phyloP scores from a whole-genome alignment of 331 rosid genomes.

The Quercus phellos region DNA sequence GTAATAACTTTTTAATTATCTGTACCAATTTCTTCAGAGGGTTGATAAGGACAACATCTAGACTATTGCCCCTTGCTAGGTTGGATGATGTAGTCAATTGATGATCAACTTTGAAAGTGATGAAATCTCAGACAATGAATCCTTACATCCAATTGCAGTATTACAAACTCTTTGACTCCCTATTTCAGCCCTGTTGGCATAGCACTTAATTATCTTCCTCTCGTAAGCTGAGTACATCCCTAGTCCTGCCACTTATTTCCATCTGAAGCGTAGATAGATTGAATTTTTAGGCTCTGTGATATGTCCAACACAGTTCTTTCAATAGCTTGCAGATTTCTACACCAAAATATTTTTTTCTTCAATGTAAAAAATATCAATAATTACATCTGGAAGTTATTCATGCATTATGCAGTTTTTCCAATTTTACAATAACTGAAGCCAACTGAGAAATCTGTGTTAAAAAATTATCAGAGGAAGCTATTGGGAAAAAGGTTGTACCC shows the following conservation, averaged over 20 bases:
- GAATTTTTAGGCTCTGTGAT: background rate
- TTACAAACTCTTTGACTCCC: background rate
- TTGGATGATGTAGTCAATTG: background rate
- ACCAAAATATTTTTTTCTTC: background rate
- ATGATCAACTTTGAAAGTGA: background rate
- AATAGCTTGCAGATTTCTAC: background rate
- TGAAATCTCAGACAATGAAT: background rate
- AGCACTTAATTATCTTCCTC: background rate
- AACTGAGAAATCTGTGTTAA: background rate
- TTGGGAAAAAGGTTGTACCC: background rate
- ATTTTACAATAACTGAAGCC: background rate
- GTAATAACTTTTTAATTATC: background rate
- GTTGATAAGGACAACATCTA: background rate
- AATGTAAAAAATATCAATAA: background rate
- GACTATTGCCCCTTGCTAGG: background rate
- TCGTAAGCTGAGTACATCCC: background rate
- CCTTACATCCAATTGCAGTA: too few species aligned
- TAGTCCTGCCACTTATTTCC: background rate
- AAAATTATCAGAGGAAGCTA: background rate
- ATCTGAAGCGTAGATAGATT: background rate
- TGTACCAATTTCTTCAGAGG: background rate
- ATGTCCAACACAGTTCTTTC: background rate
- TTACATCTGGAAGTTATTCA: background rate
- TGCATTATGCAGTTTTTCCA: background rate
- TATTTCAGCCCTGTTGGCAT: too few species aligned